A percentile compares a stretch with the other conserved stretches of the same genome.
These are phyloP conservation scores for Leccinum subrobustum DNA, from an alignment of 1,284 basidiomycete species.

Conservation along the genomic window DNA sequence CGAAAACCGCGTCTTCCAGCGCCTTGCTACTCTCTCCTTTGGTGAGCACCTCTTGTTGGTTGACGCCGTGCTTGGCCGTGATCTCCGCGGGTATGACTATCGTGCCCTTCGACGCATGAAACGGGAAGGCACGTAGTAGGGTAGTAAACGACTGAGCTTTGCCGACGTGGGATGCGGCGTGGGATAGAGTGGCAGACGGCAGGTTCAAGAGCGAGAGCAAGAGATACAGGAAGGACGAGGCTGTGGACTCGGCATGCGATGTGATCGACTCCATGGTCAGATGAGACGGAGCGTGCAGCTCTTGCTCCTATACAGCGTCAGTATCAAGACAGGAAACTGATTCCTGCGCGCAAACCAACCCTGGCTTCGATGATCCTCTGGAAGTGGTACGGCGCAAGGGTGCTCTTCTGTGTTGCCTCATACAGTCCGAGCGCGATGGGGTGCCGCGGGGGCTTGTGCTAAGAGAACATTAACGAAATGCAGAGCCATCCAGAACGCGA, in stretches of 20 bases:
- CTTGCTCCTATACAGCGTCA: constrained; percentile 58
- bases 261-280: constrained; percentile 71
- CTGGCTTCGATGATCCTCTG: constrained; percentile 85
- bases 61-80: constrained; percentile 75
- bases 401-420: constrained; percentile 51
- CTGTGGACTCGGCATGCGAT: constrained; percentile 74
- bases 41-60: constrained; percentile 86
- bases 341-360: constrained; percentile 44
- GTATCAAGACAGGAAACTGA: constrained; percentile 9
- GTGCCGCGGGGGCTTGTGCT: constrained; percentile 78
- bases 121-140: constrained; percentile 76
- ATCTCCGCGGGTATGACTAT: constrained; percentile 87
- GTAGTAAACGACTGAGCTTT: constrained; percentile 70
- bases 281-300: constrained; percentile 67
- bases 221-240: constrained; percentile 78
- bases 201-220: constrained; percentile 72
- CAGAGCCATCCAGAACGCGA: constrained; percentile 17
- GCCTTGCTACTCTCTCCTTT: constrained; percentile 62
- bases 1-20: constrained; percentile 78
- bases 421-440: constrained; percentile 79
- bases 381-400: constrained; percentile 73
- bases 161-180: constrained; percentile 80
- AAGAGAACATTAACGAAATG: constrained; percentile 25
- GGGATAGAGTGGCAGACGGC: constrained; percentile 64
- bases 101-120: constrained; percentile 68